Conservation (phyloP, 2,329 filamentous ascomycete genomes). For the Raffaelea deltoideospora region DNA sequence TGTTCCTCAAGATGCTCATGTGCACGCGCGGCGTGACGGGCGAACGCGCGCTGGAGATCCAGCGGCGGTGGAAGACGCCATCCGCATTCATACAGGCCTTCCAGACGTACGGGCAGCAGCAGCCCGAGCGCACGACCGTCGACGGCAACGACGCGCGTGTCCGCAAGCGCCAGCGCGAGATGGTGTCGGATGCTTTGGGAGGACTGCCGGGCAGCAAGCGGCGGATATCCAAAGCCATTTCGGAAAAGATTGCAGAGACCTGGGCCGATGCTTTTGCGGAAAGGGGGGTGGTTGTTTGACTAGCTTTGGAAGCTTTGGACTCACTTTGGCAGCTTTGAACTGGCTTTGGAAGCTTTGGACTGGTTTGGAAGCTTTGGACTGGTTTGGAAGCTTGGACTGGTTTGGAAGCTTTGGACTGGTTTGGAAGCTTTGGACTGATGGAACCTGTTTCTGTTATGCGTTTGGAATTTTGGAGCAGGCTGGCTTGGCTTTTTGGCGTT, state of each 20-base stretch:
- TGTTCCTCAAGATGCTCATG: constrained; percentile 79
- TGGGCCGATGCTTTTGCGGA: constrained; percentile 39
- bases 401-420: no score
- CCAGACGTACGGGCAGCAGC: constrained; percentile 33
- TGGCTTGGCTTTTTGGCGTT: background rate
- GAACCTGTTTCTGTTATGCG: no score
- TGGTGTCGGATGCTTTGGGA: constrained; percentile 43
- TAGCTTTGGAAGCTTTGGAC: no score
- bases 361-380: no score
- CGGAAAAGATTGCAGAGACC: constrained; percentile 55
- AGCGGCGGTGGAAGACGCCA: constrained; percentile 64
- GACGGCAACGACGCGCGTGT: constrained; percentile 22
- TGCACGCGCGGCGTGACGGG: constrained; percentile 60
- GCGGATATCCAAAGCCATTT: constrained; percentile 45
- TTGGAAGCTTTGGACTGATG: no score
- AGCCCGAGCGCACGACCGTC: no score
- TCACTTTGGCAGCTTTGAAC: no score
- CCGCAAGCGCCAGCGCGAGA: constrained; percentile 39
- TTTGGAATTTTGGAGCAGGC: background rate
- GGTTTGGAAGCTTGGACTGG: no score
- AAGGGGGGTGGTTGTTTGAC: background rate
- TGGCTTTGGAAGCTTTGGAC: no score
- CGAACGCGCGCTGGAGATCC: constrained; percentile 67
- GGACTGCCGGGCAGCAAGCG: constrained; percentile 53
- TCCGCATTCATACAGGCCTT: constrained; percentile 57